Conservation (phyloP, 176 grass and related monocot species). For the Oryza brachyantha region DNA sequence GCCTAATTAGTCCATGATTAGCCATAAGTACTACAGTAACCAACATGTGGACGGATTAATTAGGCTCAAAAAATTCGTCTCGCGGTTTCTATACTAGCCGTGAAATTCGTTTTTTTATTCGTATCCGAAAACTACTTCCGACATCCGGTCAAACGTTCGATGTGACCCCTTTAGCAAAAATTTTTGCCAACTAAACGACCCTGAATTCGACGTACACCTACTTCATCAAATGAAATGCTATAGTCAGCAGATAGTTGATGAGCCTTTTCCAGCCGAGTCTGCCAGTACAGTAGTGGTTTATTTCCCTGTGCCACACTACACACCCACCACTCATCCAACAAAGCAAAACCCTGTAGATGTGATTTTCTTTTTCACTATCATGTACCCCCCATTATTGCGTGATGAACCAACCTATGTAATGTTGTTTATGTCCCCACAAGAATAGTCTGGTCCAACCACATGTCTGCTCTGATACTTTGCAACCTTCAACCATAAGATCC, state of each 20-base stretch:
- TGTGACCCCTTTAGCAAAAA: too few relatives aligned
- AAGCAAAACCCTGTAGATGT: background rate
- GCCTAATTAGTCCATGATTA: too few relatives aligned
- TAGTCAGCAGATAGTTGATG: background rate
- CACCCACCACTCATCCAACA: background rate
- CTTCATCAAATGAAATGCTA: background rate
- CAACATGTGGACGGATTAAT: too few relatives aligned
- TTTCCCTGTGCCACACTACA: background rate
- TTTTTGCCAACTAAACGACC: too few relatives aligned
- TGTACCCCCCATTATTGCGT: background rate
- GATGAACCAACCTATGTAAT: background rate
- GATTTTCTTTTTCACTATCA: background rate
- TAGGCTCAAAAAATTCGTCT: too few relatives aligned
- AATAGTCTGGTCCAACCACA: background rate
- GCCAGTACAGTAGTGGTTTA: too few relatives aligned
- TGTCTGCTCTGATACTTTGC: background rate
- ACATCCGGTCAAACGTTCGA: too few relatives aligned
- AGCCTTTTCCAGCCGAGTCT: background rate
- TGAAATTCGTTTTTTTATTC: too few relatives aligned
- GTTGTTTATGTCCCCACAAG: background rate
- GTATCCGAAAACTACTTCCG: too few relatives aligned
- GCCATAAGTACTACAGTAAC: too few relatives aligned
- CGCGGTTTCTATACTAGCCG: too few relatives aligned
- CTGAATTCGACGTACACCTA: background rate
- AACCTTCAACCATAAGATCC: background rate